Evolutionary conservation across 2,329 filamentous ascomycete species (phyloP).

Genomic region (Chaetomium strumarium): DNA sequence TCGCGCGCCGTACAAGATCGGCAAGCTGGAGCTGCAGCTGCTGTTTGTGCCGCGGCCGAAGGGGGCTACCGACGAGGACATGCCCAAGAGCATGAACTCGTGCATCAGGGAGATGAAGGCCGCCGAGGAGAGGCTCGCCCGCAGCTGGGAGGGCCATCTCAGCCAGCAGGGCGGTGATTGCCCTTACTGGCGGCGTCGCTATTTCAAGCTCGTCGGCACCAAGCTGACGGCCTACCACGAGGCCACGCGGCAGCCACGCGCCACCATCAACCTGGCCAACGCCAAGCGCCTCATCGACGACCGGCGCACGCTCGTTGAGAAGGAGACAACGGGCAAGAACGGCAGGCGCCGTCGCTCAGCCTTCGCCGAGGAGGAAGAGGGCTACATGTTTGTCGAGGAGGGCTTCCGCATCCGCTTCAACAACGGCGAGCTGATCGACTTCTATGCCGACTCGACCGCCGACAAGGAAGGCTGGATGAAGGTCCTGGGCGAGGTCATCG

Average conservation of each 20-base stretch:
- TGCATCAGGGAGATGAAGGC: slow-evolving; percentile 91
- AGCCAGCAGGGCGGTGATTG: slow-evolving; percentile 98
- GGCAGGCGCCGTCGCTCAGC: slow-evolving; percentile 84
- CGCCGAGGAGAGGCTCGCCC: slow-evolving; percentile 71
- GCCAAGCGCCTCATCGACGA: slow-evolving; percentile 92
- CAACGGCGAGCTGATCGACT: slow-evolving; percentile 97
- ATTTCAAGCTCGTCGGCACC: slow-evolving; percentile 87
- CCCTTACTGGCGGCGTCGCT: slow-evolving; percentile 94
- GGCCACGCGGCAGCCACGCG: slow-evolving; percentile 87
- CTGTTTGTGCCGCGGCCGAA: slow-evolving; percentile 92
- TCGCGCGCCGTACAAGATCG: slow-evolving; percentile 91
- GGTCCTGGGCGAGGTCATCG: slow-evolving; percentile 67
- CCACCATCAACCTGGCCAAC: slow-evolving; percentile 93
- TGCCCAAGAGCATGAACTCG: slow-evolving; percentile 99
- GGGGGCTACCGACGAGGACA: slow-evolving; percentile 81
- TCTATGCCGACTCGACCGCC: slow-evolving; percentile 83
- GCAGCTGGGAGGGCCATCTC: slow-evolving; percentile 79
- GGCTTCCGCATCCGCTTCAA: slow-evolving; percentile 98
- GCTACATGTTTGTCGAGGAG: slow-evolving; percentile 99
- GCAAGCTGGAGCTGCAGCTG: slow-evolving; percentile 88
- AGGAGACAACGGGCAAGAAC: slow-evolving; percentile 69
- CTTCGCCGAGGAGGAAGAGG: slow-evolving; percentile 96
- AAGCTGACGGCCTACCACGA: slow-evolving; percentile 96
- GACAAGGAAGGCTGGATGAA: slow-evolving; percentile 96
- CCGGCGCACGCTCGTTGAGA: slow-evolving; percentile 73